phyloP scores from a whole-genome alignment of 345 rosid species.

The Balakata baccata region DNA sequence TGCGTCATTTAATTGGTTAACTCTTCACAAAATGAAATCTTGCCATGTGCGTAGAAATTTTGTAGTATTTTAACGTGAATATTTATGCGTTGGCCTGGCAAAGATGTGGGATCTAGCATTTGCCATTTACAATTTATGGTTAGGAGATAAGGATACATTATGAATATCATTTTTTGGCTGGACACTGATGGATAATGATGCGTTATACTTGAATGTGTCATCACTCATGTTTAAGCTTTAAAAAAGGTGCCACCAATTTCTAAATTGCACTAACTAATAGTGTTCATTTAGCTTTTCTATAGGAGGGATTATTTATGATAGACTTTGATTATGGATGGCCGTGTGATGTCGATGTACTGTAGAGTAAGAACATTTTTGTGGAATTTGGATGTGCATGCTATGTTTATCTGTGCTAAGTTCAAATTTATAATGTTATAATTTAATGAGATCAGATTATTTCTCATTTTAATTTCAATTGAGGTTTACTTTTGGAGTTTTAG shows the following conservation, averaged over 20 bases:
- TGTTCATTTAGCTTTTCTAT: background rate
- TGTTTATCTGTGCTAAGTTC: background rate
- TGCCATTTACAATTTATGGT: background rate
- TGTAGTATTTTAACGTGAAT: background rate
- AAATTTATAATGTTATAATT: background rate
- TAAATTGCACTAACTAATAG: background rate
- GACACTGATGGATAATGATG: background rate
- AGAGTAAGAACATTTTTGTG: too few species aligned
- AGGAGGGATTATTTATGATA: background rate
- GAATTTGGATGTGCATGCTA: background rate
- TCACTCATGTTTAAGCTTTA: background rate
- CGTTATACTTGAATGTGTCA: background rate
- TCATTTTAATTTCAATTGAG: background rate
- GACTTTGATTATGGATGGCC: background rate
- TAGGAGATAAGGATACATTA: background rate
- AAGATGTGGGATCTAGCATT: conserved; percentile 36
- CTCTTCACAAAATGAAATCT: conserved; percentile 34
- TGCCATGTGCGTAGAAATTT: conserved; percentile 24
- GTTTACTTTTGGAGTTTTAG: conserved; percentile 3
- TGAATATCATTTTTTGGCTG: background rate
- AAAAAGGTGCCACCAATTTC: background rate
- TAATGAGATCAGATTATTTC: background rate
- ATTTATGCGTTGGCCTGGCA: conserved; percentile 36
- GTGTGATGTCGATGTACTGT: background rate
- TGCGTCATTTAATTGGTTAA: conserved; percentile 12